phyloP scores from a whole-genome alignment of 2,329 filamentous ascomycete genomes.

The Fonsecaea nubica region DNA sequence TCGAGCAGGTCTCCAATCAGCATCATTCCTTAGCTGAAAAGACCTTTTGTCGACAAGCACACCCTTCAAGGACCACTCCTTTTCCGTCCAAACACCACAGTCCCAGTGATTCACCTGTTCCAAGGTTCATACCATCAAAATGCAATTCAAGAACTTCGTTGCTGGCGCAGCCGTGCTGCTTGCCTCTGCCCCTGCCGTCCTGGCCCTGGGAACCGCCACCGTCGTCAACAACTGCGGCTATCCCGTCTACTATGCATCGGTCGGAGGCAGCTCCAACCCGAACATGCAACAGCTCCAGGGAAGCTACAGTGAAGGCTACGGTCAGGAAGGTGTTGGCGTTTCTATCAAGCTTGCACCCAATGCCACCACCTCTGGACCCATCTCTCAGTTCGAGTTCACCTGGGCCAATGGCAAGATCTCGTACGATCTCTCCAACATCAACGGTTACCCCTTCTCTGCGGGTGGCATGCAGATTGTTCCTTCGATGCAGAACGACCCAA shows the following conservation, averaged over 20 bases:
- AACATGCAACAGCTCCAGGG: constrained; percentile 44
- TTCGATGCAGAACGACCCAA: constrained; percentile 36
- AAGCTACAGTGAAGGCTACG: constrained; percentile 47
- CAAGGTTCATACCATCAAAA: constrained; percentile 37
- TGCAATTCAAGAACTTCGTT: constrained; percentile 45
- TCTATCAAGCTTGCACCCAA: constrained; percentile 52
- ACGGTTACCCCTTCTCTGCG: constrained; percentile 50
- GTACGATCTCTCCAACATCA: constrained; percentile 54
- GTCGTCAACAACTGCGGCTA: constrained; percentile 49
- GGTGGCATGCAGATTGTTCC: constrained; percentile 38
- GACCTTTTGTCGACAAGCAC: constrained; percentile 33
- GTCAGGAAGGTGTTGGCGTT: constrained; percentile 48
- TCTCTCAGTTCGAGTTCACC: constrained; percentile 53
- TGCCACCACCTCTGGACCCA: constrained; percentile 44
- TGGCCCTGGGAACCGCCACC: constrained; percentile 47
- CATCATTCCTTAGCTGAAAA: constrained; percentile 42
- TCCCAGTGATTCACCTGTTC: constrained; percentile 29
- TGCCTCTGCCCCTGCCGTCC: constrained; percentile 44
- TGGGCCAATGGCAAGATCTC: constrained; percentile 47
- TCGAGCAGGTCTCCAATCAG: constrained; percentile 41
- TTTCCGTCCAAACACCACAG: constrained; percentile 13
- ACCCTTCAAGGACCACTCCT: constrained; percentile 29
- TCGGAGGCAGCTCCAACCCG: constrained; percentile 45
- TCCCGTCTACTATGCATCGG: constrained; percentile 50
- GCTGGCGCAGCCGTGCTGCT: constrained; percentile 43